Conservation (phyloP, 225 moss, liverwort and hornwort genomes). For the Marchantia paleacea region DNA sequence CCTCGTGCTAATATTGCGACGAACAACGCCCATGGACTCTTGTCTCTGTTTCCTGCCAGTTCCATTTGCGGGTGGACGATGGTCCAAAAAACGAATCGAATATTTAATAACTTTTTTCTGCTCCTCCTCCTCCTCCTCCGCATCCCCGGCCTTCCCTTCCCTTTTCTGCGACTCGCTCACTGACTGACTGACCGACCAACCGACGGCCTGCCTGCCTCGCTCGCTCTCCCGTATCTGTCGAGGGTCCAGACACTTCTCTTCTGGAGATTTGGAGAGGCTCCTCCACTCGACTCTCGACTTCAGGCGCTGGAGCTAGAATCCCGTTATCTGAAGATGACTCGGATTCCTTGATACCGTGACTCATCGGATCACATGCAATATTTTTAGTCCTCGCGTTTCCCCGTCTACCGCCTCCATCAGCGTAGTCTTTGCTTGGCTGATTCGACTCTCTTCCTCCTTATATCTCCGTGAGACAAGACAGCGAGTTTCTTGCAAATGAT, state of each 20-base stretch:
- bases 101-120: not conserved
- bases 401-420: too few species aligned
- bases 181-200: not conserved
- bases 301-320: not conserved
- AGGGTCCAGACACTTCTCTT: not conserved
- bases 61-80: not conserved
- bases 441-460: too few species aligned
- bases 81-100: not conserved
- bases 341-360: not conserved
- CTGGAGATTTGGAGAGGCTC: not conserved
- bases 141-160: not conserved
- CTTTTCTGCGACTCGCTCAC: not conserved
- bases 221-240: too few species aligned
- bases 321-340: slow-evolving; percentile 1
- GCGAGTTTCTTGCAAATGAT: too few species aligned
- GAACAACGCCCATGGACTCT: not conserved
- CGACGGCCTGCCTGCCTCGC: not conserved
- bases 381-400: not conserved
- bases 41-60: not conserved
- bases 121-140: not conserved
- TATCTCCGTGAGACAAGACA: too few species aligned
- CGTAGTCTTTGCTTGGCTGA: too few species aligned
- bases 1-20: not conserved
- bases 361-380: not conserved
- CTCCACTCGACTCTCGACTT: not conserved